Conservation (phyloP, 331 rosid species). For the Saraca asoca region DNA sequence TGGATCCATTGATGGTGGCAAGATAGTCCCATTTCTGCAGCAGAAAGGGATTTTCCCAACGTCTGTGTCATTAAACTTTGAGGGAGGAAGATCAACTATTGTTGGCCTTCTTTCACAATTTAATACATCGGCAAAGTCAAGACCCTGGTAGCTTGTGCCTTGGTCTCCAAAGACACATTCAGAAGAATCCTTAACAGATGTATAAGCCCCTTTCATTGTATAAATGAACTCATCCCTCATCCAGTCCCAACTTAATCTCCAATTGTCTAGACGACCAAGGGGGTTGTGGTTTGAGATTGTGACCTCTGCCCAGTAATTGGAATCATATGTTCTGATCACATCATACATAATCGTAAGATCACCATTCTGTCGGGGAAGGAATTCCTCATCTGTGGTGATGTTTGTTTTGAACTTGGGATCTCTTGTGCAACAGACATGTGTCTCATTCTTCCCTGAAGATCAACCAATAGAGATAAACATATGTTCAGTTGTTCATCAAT, state of each 20-base stretch:
- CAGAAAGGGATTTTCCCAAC: constrained; percentile 78
- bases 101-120: constrained; percentile 82
- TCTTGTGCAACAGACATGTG: constrained; percentile 69
- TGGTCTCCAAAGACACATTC: constrained; percentile 80
- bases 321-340: constrained; percentile 59
- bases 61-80: constrained; percentile 68
- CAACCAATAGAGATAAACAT: background rate
- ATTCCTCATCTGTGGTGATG: constrained; percentile 52
- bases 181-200: constrained; percentile 72
- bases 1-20: constrained; percentile 82
- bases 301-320: constrained; percentile 82
- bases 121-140: constrained; percentile 75
- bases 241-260: constrained; percentile 96
- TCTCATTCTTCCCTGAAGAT: constrained; percentile 58
- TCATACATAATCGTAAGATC: constrained; percentile 94
- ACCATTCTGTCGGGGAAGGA: constrained; percentile 78
- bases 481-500: constrained; percentile 7
- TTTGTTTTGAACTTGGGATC: constrained; percentile 59
- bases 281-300: constrained; percentile 75
- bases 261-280: constrained; percentile 92
- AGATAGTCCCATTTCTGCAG: constrained; percentile 91
- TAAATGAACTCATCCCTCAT: constrained; percentile 77
- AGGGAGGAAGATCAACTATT: constrained; percentile 76
- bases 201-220: constrained; percentile 87
- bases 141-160: constrained; percentile 45